A percentile compares a stretch with the other conserved stretches of the same genome.
Evolutionary conservation across 2,329 filamentous ascomycete genomes (phyloP).

Genomic region (Sclerotinia sclerotiorum): DNA sequence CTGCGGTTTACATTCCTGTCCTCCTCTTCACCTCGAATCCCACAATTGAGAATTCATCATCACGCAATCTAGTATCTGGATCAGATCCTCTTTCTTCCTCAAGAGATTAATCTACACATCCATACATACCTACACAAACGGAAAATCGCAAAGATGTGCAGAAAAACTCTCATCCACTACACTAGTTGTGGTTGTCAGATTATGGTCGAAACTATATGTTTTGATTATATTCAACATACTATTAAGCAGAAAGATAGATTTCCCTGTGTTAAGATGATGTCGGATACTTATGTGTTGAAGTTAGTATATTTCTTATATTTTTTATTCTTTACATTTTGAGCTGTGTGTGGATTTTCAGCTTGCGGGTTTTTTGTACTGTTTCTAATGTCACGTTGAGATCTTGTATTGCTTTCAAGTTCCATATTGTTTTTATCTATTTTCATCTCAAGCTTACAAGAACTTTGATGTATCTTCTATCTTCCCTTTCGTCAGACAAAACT

Average conservation of each 20-base stretch:
- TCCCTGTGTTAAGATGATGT: background rate
- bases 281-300: background rate
- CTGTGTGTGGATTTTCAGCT: background rate
- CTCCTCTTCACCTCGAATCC: background rate
- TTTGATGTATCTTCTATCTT: background rate
- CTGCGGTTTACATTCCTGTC: background rate
- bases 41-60: background rate
- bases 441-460: rapidly evolving
- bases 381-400: background rate
- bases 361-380: too few relatives aligned
- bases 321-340: background rate
- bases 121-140: too few relatives aligned
- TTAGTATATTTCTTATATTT: background rate
- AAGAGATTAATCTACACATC: background rate
- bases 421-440: background rate
- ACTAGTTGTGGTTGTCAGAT: background rate
- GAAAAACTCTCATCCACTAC: background rate
- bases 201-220: conserved; percentile 13
- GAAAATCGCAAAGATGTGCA: background rate
- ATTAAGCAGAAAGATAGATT: background rate
- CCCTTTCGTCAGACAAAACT: background rate
- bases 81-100: too few relatives aligned
- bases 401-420: background rate
- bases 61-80: too few relatives aligned
- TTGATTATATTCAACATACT: conserved; percentile 3